phyloP scores from a whole-genome alignment of 331 rosid species.

The Dryas integrifolia region DNA sequence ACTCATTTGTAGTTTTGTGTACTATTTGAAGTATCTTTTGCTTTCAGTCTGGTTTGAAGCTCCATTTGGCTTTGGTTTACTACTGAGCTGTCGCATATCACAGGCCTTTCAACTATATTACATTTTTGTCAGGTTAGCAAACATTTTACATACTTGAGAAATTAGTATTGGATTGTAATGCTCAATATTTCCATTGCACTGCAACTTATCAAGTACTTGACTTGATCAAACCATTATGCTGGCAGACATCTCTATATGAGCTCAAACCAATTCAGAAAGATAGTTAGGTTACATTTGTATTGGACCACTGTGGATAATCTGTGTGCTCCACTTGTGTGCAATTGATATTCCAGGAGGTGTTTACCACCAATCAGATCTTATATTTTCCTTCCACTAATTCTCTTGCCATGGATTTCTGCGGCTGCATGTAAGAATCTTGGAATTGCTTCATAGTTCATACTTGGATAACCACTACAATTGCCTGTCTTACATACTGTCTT shows the following conservation, averaged over 20 bases:
- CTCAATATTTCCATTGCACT: neutral
- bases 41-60: conserved; percentile 92
- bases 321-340: conserved; percentile 9
- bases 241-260: neutral
- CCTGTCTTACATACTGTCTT: conserved; percentile 28
- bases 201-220: conserved; percentile 15
- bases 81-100: conserved; percentile 76
- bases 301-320: neutral
- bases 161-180: neutral
- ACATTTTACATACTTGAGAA: conserved; percentile 6
- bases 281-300: conserved; percentile 7
- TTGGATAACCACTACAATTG: neutral
- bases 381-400: conserved; percentile 70
- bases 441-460: neutral
- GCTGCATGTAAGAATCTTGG: conserved; percentile 64
- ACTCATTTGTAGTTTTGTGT: neutral
- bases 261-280: neutral
- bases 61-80: conserved; percentile 87
- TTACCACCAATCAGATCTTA: conserved; percentile 77
- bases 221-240: conserved; percentile 13
- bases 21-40: conserved; percentile 26
- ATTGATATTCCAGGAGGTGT: conserved; percentile 74
- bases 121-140: conserved; percentile 84
- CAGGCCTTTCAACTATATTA: conserved; percentile 77
- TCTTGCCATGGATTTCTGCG: conserved; percentile 85